These are phyloP conservation scores for Conoideocrella luteorostrata DNA, from an alignment of 2,329 filamentous ascomycete species.

Conservation along the genomic window DNA sequence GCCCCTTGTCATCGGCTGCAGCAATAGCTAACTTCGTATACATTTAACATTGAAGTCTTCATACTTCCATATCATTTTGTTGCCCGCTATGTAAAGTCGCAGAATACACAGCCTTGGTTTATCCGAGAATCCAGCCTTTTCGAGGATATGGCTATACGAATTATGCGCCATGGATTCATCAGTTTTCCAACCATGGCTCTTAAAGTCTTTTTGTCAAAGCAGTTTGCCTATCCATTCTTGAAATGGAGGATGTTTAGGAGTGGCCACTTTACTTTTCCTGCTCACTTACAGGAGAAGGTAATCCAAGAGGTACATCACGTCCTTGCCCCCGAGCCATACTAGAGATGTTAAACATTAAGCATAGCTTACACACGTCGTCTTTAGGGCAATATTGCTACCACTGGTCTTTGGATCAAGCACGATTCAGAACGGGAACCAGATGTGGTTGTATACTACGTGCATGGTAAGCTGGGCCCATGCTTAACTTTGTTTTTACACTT, in stretches of 20 bases:
- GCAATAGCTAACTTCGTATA: no score
- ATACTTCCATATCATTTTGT: constrained; percentile 7
- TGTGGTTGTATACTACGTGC: constrained; percentile 74
- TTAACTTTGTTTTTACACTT: no score
- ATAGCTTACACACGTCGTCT: constrained; percentile 3
- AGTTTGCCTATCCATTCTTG: constrained; percentile 67
- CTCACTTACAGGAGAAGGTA: constrained; percentile 53
- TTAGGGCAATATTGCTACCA: constrained; percentile 35
- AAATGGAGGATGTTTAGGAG: constrained; percentile 70
- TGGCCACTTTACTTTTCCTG: constrained; percentile 55
- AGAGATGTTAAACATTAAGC: background rate
- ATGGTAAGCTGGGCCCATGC: constrained; percentile 49
- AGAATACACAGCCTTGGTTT: constrained; percentile 45
- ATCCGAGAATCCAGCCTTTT: constrained; percentile 65
- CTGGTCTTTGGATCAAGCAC: constrained; percentile 64
- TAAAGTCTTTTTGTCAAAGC: constrained; percentile 70
- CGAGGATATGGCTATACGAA: constrained; percentile 71
- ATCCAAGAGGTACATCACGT: constrained; percentile 21
- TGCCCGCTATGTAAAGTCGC: constrained; percentile 13
- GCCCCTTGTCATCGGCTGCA: no score
- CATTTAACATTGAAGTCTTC: constrained; percentile 7
- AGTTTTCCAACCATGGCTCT: constrained; percentile 62
- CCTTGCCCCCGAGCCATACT: background rate
- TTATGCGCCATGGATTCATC: constrained; percentile 71
- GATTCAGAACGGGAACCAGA: constrained; percentile 59